phyloP scores from a whole-genome alignment of 768 basidiomycete species.

The Leccinum longicurvipes region DNA sequence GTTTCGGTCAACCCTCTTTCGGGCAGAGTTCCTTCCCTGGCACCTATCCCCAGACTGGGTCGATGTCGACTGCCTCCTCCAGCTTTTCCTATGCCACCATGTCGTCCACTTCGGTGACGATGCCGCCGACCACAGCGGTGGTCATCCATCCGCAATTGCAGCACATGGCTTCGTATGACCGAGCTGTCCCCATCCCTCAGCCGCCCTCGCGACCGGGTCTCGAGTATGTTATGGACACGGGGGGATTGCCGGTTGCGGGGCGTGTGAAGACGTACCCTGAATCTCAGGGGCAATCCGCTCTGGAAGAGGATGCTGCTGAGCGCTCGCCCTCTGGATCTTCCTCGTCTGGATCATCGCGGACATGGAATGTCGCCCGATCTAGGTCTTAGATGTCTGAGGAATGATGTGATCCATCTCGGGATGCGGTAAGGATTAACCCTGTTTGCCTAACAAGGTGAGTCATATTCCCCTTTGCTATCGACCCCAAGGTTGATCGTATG shows the following conservation, averaged over 20 bases:
- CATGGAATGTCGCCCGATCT: constrained; percentile 12
- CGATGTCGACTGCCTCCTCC: background rate
- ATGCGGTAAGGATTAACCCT: background rate
- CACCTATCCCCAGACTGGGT: constrained; percentile 3
- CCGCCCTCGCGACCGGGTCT: constrained; percentile 10
- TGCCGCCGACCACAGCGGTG: background rate
- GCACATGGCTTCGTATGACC: constrained; percentile 8
- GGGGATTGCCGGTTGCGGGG: constrained; percentile 6
- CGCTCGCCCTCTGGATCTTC: constrained; percentile 9
- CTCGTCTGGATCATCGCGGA: constrained; percentile 22
- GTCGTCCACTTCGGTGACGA: constrained; percentile 5
- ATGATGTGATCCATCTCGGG: background rate
- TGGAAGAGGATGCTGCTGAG: background rate
- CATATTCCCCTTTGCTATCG: background rate
- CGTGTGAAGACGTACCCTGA: constrained; percentile 5
- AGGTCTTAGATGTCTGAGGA: constrained; percentile 6
- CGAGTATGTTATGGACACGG: constrained; percentile 12
- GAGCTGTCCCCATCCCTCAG: background rate
- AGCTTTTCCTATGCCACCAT: constrained; percentile 7
- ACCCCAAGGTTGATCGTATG: background rate
- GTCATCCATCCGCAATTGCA: background rate
- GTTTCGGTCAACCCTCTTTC: constrained; percentile 27
- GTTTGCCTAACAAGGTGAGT: constrained; percentile 1
- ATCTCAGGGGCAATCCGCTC: background rate
- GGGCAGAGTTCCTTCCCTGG: constrained; percentile 15